A percentile compares a stretch with the other conserved stretches of the same genome.
Evolutionary conservation across 2,329 filamentous ascomycete species (phyloP).

Genomic region (Tolypocladium endophyticum): DNA sequence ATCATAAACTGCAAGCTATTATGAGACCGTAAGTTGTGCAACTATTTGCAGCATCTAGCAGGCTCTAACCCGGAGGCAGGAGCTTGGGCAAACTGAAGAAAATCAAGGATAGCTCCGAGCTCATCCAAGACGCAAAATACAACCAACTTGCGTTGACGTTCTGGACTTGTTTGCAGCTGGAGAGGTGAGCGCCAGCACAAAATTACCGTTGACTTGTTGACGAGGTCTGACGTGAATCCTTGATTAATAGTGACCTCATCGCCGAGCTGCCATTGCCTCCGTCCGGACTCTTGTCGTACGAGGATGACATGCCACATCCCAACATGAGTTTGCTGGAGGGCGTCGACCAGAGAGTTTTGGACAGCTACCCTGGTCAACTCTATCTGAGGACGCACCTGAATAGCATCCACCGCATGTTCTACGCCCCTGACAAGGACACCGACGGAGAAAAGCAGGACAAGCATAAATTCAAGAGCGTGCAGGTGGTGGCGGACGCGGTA

Average conservation of each 20-base stretch:
- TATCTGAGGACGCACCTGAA: constrained; percentile 57
- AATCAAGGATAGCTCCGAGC: constrained; percentile 23
- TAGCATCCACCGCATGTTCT: constrained; percentile 47
- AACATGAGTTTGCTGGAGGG: constrained; percentile 35
- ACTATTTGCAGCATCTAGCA: not conserved
- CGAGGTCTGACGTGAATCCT: not conserved
- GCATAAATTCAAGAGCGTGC: constrained; percentile 34
- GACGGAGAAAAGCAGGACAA: constrained; percentile 14
- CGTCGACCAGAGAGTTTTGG: constrained; percentile 36
- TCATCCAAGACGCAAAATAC: constrained; percentile 31
- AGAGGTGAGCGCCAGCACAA: constrained; percentile 48
- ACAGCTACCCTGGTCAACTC: constrained; percentile 53
- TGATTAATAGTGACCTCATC: constrained; percentile 61
- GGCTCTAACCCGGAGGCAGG: constrained; percentile 17
- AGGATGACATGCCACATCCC: constrained; percentile 57
- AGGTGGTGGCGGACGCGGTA: constrained; percentile 31
- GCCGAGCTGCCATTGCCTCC: constrained; percentile 66
- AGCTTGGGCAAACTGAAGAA: constrained; percentile 37
- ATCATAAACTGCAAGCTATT: constrained; percentile 55
- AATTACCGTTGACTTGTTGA: not conserved
- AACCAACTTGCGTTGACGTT: constrained; percentile 68
- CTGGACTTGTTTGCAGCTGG: constrained; percentile 89
- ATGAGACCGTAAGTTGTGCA: constrained; percentile 57
- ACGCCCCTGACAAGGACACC: constrained; percentile 31
- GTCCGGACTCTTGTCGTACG: constrained; percentile 50